A percentile compares a stretch with the other conserved stretches of the same genome.
These are phyloP conservation scores for Edaphochlamys debaryana DNA, from an alignment of 139 green algal genomes.

Conservation along the genomic window DNA sequence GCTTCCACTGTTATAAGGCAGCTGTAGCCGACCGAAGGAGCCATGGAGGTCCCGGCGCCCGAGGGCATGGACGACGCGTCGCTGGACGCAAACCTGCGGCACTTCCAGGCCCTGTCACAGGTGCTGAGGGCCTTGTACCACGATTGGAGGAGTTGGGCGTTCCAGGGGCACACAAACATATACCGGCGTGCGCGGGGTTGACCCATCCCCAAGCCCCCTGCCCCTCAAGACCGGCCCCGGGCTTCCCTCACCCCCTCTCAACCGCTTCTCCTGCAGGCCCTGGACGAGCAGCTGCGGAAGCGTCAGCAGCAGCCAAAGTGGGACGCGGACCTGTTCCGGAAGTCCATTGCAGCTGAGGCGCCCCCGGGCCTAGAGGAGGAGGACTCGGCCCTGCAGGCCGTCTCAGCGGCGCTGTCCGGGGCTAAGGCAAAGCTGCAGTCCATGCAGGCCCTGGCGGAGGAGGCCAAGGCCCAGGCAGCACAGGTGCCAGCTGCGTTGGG, in stretches of 20 bases:
- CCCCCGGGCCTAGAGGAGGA: background rate
- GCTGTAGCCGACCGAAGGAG: too few species aligned
- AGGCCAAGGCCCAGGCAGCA: background rate
- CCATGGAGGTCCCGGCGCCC: too few species aligned
- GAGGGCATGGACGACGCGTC: too few species aligned
- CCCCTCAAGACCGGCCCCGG: too few species aligned
- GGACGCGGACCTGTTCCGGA: background rate
- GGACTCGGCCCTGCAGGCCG: background rate
- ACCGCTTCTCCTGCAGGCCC: background rate
- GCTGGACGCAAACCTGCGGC: too few species aligned
- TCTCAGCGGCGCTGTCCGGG: background rate
- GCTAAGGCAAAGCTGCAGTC: background rate
- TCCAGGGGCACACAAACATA: too few species aligned
- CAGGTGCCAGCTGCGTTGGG: background rate
- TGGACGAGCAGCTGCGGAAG: constrained; percentile 23
- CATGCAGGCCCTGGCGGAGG: background rate
- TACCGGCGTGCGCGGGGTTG: too few species aligned
- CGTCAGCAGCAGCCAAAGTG: constrained; percentile 18
- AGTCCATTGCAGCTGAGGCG: background rate
- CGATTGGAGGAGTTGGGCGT: too few species aligned
- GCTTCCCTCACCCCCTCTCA: too few species aligned
- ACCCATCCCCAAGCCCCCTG: too few species aligned
- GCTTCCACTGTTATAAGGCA: too few species aligned
- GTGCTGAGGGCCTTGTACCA: background rate
- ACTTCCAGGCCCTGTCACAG: constrained; percentile 36